phyloP scores from a whole-genome alignment of 2,329 filamentous ascomycete genomes.

The Exophiala dermatitidis region DNA sequence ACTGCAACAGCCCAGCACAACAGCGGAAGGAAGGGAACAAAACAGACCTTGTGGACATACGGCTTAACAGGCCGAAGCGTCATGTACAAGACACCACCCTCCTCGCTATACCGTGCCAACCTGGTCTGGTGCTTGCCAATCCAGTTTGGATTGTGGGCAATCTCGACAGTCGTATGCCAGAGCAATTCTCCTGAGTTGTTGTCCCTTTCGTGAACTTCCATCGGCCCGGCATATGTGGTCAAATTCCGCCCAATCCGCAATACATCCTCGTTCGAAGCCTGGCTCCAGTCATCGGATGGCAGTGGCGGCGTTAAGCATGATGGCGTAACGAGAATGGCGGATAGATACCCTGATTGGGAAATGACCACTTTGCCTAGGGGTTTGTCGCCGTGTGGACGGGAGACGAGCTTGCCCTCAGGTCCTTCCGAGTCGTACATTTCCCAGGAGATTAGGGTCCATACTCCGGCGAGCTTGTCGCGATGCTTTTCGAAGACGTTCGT shows the following conservation, averaged over 20 bases:
- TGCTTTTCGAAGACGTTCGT: not conserved
- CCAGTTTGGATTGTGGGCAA: conserved; percentile 16
- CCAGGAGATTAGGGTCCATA: not conserved
- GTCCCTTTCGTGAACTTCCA: conserved; percentile 10
- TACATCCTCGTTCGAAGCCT: conserved; percentile 13
- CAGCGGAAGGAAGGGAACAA: not conserved
- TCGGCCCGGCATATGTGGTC: conserved; percentile 11
- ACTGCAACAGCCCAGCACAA: not conserved
- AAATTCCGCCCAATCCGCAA: conserved; percentile 8
- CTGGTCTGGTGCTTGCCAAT: conserved; percentile 16
- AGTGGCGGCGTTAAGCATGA: conserved; percentile 2
- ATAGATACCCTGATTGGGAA: conserved; percentile 13
- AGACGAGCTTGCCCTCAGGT: conserved; percentile 3
- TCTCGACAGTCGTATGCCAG: conserved; percentile 18
- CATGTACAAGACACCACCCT: conserved; percentile 9
- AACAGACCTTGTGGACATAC: conserved; percentile 16
- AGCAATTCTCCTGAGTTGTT: conserved; percentile 4
- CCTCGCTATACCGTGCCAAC: conserved; percentile 1
- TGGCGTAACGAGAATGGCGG: conserved; percentile 10
- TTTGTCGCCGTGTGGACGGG: conserved; percentile 15
- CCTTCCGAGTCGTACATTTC: not conserved
- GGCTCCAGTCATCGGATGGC: conserved; percentile 3
- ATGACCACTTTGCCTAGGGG: conserved; percentile 17
- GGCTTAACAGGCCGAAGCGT: conserved; percentile 12
- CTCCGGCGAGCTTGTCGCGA: not conserved